phyloP scores from a whole-genome alignment of 768 basidiomycete species.

The Phanerochaete sordida region DNA sequence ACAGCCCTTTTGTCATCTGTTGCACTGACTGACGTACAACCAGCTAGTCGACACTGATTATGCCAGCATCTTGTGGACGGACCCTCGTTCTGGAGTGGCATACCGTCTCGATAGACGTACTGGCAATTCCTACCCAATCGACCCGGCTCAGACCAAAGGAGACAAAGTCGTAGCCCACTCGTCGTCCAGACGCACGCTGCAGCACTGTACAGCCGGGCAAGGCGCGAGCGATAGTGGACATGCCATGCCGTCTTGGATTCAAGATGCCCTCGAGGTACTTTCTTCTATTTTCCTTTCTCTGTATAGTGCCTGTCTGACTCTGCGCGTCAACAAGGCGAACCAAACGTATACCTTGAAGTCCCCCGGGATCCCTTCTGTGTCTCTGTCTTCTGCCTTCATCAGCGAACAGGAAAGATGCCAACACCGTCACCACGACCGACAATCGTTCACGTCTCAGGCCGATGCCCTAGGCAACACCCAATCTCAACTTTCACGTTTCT shows the following conservation, averaged over 20 bases:
- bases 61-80: constrained; percentile 49
- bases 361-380: constrained; percentile 40
- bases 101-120: constrained; percentile 66
- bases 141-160: background rate
- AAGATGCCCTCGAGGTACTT: constrained; percentile 52
- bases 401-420: background rate
- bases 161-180: constrained; percentile 7
- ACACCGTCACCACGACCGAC: background rate
- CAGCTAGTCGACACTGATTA: background rate
- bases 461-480: background rate
- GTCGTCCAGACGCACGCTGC: constrained; percentile 18
- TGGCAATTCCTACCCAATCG: constrained; percentile 51
- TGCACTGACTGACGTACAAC: background rate
- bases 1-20: too few relatives aligned
- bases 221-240: background rate
- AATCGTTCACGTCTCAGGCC: background rate
- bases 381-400: constrained; percentile 11
- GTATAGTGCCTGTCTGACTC: too few relatives aligned
- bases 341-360: constrained; percentile 48
- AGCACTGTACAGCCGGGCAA: background rate
- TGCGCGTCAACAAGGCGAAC: constrained; percentile 46
- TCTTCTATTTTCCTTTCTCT: background rate
- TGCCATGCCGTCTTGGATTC: constrained; percentile 60
- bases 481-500: constrained; percentile 28
- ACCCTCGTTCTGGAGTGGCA: constrained; percentile 55